Conservation (phyloP, 495 filamentous ascomycete genomes). For the Evansstolkia leycettana region DNA sequence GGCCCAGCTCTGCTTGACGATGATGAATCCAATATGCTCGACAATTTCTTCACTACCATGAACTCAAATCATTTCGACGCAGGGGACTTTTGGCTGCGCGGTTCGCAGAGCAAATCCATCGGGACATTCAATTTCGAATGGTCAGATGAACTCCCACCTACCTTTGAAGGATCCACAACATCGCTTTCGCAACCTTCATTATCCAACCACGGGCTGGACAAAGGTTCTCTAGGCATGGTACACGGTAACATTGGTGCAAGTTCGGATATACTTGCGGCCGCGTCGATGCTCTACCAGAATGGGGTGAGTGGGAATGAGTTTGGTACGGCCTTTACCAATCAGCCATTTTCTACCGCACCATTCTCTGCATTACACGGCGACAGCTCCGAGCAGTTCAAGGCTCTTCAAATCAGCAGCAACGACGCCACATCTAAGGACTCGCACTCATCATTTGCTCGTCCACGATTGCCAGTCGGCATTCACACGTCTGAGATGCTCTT, state of each 20-base stretch:
- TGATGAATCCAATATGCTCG: conserved; percentile 48
- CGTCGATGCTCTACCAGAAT: conserved; percentile 34
- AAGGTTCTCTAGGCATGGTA: conserved; percentile 12
- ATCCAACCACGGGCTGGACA: conserved; percentile 15
- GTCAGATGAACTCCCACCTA: conserved; percentile 44
- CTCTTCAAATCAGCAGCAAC: neutral
- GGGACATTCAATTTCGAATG: conserved; percentile 36
- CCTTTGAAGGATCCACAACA: conserved; percentile 47
- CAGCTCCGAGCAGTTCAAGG: too few species aligned
- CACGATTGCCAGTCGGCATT: conserved; percentile 19
- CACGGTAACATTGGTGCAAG: conserved; percentile 10
- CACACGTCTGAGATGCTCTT: conserved; percentile 36
- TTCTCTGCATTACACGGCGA: too few species aligned
- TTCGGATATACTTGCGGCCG: conserved; percentile 39
- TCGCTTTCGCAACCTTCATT: conserved; percentile 42
- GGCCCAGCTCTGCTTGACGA: conserved; percentile 49
- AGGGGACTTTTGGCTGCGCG: conserved; percentile 33
- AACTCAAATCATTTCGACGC: conserved; percentile 38
- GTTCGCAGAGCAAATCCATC: conserved; percentile 30
- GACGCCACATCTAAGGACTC: conserved; percentile 4
- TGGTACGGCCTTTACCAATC: conserved; percentile 15
- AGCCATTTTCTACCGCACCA: conserved; percentile 15
- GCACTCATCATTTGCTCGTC: conserved; percentile 6
- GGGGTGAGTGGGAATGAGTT: conserved; percentile 20
- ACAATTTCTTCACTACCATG: conserved; percentile 49